Percentiles rank a stretch among this genome's conserved stretches.
Evolutionary conservation across 1,284 basidiomycete genomes (phyloP).

Genomic region (Filobasidium uniguttulatum): DNA sequence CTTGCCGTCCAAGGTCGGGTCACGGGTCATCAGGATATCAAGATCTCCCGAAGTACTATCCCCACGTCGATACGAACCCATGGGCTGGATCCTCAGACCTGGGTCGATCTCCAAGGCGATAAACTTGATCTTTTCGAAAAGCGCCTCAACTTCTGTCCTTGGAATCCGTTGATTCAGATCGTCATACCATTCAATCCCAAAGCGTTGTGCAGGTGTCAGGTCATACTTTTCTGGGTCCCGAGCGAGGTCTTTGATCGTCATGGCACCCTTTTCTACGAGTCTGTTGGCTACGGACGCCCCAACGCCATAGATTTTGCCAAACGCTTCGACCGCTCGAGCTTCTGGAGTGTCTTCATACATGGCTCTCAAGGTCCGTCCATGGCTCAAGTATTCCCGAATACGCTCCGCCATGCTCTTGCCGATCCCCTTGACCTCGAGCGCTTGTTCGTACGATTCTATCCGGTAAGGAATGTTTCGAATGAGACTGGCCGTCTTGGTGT

Average conservation of each 20-base stretch:
- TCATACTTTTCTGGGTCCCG: constrained; percentile 47
- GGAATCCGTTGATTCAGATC: constrained; percentile 62
- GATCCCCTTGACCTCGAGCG: constrained; percentile 49
- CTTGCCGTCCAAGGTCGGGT: constrained; percentile 52
- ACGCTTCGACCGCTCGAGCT: constrained; percentile 36
- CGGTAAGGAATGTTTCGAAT: constrained; percentile 43
- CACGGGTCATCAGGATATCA: constrained; percentile 70
- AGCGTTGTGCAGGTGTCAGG: constrained; percentile 50
- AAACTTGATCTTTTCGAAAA: constrained; percentile 55
- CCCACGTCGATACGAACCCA: constrained; percentile 79
- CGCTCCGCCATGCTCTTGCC: constrained; percentile 62
- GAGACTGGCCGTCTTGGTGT: constrained; percentile 26
- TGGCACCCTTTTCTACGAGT: constrained; percentile 63
- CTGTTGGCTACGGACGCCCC: constrained; percentile 41
- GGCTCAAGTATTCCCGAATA: constrained; percentile 34
- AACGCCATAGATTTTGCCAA: constrained; percentile 72
- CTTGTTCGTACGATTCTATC: constrained; percentile 52
- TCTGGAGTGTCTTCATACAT: constrained; percentile 30
- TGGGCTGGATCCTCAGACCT: constrained; percentile 58
- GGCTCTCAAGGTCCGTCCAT: constrained; percentile 18
- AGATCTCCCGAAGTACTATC: constrained; percentile 66
- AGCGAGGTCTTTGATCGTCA: constrained; percentile 60
- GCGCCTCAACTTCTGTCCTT: constrained; percentile 54
- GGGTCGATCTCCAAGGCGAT: constrained; percentile 56
- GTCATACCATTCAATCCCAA: constrained; percentile 64